phyloP scores from a whole-genome alignment of 257 asterid genomes.

The Cynanchum wilfordii region DNA sequence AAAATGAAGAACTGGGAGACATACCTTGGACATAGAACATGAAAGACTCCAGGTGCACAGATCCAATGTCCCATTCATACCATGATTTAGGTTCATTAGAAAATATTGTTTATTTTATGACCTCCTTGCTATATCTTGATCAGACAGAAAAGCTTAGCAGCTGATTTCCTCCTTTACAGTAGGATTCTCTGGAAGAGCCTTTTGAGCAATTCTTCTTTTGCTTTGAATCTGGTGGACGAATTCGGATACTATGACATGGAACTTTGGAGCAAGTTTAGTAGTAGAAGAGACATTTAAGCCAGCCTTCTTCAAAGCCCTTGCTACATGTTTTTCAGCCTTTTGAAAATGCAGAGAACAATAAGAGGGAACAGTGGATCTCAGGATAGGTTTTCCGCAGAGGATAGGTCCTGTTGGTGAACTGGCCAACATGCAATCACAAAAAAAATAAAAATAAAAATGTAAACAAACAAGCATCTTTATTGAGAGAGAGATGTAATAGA shows the following conservation, averaged over 20 bases:
- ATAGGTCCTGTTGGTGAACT: conserved; percentile 88
- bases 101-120: neutral
- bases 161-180: conserved; percentile 44
- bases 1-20: neutral
- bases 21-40: neutral
- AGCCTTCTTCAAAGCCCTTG: conserved; percentile 78
- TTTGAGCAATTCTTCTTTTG: conserved; percentile 63
- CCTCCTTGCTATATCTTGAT: neutral
- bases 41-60: neutral
- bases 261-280: conserved; percentile 75
- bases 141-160: conserved; percentile 31
- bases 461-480: neutral
- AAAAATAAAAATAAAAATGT: neutral
- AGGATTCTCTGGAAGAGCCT: conserved; percentile 32
- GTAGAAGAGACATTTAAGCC: conserved; percentile 66
- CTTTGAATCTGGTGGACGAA: conserved; percentile 65
- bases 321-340: conserved; percentile 75
- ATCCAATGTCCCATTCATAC: neutral
- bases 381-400: conserved; percentile 80
- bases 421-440: conserved; percentile 19
- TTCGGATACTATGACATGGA: conserved; percentile 60
- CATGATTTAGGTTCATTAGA: neutral
- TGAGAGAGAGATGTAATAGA: neutral
- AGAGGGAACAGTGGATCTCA: conserved; percentile 73
- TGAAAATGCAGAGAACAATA: conserved; percentile 69